These are phyloP conservation scores for Lentinula novae-zelandiae DNA, from an alignment of 1,284 basidiomycete species.

Conservation along the genomic window DNA sequence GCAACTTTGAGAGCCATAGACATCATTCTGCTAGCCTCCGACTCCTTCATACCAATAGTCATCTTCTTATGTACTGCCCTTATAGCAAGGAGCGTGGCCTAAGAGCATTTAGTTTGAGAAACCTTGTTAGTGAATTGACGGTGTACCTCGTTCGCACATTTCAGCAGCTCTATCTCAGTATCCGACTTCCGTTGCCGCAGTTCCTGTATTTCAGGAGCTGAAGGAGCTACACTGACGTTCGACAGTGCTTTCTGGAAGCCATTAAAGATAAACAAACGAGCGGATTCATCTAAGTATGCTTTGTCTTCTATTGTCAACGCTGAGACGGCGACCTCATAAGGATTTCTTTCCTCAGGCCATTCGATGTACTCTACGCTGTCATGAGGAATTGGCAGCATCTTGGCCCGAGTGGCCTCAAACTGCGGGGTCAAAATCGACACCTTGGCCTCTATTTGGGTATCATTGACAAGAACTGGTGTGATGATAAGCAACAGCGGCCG, in stretches of 20 bases:
- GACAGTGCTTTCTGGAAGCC: slow-evolving; percentile 49
- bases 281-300: slow-evolving; percentile 61
- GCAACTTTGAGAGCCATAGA: slow-evolving; percentile 48
- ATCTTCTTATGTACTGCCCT: slow-evolving; percentile 60
- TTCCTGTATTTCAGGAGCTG: slow-evolving; percentile 51
- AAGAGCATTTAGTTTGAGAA: slow-evolving; percentile 7
- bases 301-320: slow-evolving; percentile 37
- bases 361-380: slow-evolving; percentile 48
- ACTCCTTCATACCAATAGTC: slow-evolving; percentile 74
- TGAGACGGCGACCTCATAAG: slow-evolving; percentile 54
- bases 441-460: slow-evolving; percentile 30
- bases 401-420: slow-evolving; percentile 76
- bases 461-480: slow-evolving; percentile 34
- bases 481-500: slow-evolving; percentile 73
- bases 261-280: slow-evolving; percentile 59
- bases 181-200: slow-evolving; percentile 73
- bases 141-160: slow-evolving; percentile 76
- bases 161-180: slow-evolving; percentile 68
- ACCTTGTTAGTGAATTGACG: not conserved
- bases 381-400: slow-evolving; percentile 49
- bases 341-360: slow-evolving; percentile 75
- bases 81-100: slow-evolving; percentile 77
- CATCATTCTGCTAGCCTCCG: slow-evolving; percentile 57
- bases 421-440: slow-evolving; percentile 69
- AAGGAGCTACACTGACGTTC: slow-evolving; percentile 35